A percentile compares a stretch with the other conserved stretches of the same genome.
These are phyloP conservation scores for Ichthyophthirius multifiliis DNA, from an alignment of 169 alveolate genomes.

Conservation along the genomic window DNA sequence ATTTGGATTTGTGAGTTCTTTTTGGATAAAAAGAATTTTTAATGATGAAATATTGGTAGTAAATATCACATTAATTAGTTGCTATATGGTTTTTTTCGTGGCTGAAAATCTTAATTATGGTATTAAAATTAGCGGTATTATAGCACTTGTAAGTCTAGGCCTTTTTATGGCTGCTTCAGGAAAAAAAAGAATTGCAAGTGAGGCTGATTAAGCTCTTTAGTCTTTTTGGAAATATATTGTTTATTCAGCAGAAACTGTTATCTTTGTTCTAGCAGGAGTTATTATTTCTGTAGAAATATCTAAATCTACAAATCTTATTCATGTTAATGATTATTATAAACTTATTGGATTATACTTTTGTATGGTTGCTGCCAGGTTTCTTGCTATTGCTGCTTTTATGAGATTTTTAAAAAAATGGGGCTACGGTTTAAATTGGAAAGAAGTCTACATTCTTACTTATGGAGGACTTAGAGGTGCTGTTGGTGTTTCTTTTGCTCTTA, in stretches of 20 bases:
- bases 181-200: conserved; percentile 35
- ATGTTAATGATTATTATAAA: conserved; percentile 38
- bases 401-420: conserved; percentile 40
- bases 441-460: conserved; percentile 29
- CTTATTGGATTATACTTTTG: conserved; percentile 34
- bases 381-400: neutral
- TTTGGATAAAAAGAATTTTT: conserved; percentile 40
- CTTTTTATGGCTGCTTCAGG: conserved; percentile 58
- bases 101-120: conserved; percentile 33
- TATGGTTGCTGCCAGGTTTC: conserved; percentile 27
- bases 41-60: conserved; percentile 46
- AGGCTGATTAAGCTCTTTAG: conserved; percentile 40
- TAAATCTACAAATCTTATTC: neutral
- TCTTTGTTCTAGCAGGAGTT: conserved; percentile 50
- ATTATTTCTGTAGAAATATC: conserved; percentile 25
- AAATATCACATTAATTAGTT: conserved; percentile 31
- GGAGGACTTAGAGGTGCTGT: conserved; percentile 60
- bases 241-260: conserved; percentile 41
- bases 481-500: conserved; percentile 44
- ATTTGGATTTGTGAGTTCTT: conserved; percentile 32
- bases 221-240: conserved; percentile 41
- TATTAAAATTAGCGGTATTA: conserved; percentile 46
- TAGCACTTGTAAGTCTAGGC: conserved; percentile 48
- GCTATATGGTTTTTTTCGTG: conserved; percentile 40
- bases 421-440: conserved; percentile 34